phyloP scores from a whole-genome alignment of 306 rosid species.

The Quercus suber region DNA sequence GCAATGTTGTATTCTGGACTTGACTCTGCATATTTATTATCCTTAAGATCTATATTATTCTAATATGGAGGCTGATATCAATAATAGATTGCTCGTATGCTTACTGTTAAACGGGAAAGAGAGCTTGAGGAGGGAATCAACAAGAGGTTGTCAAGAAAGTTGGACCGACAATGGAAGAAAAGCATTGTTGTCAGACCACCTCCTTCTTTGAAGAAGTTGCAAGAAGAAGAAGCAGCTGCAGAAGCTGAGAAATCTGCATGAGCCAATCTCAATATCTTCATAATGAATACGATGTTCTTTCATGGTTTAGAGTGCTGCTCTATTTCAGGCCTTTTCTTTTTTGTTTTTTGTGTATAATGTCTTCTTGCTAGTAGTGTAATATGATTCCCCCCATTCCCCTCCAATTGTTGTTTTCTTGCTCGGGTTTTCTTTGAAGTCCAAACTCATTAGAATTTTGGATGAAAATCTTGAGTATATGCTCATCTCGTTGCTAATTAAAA shows the following conservation, averaged over 20 bases:
- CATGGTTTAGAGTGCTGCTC: conserved; percentile 5
- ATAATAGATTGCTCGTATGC: conserved; percentile 82
- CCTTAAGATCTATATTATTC: not conserved
- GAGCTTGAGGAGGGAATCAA: conserved; percentile 82
- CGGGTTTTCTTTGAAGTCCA: not conserved
- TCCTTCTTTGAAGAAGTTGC: conserved; percentile 62
- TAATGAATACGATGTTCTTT: conserved; percentile 2
- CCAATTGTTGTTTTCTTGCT: conserved; percentile 1
- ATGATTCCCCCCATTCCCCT: not conserved
- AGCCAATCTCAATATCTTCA: conserved; percentile 14
- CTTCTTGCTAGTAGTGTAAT: conserved; percentile 17
- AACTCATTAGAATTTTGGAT: not conserved
- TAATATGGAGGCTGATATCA: conserved; percentile 14
- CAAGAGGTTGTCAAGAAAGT: conserved; percentile 87
- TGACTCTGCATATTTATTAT: not conserved
- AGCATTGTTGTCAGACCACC: conserved; percentile 82
- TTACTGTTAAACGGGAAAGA: conserved; percentile 88
- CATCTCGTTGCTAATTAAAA: not conserved
- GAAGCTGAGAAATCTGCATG: conserved; percentile 59
- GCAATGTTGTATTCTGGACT: not conserved
- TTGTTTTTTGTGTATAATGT: conserved; percentile 2
- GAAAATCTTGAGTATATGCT: not conserved
- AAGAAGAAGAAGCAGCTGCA: conserved; percentile 75
- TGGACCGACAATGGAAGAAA: conserved; percentile 80
- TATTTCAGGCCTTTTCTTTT: conserved; percentile 3